phyloP scores from a whole-genome alignment of 305 asterid species.

The Plantago lanceolata region DNA sequence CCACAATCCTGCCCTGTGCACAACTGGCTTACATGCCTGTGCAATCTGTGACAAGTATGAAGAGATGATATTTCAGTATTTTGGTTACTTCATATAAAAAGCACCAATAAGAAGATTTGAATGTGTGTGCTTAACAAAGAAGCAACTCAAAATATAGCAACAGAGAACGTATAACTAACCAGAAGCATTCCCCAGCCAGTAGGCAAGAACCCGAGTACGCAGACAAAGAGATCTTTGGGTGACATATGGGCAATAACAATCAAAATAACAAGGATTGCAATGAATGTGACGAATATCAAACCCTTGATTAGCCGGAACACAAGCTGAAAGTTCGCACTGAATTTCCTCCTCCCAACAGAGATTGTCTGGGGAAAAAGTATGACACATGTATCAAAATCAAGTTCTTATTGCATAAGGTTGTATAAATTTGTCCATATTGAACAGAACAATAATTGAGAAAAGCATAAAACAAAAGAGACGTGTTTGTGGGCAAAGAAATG shows the following conservation, averaged over 20 bases:
- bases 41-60: slow-evolving; percentile 50
- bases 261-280: slow-evolving; percentile 58
- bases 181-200: slow-evolving; percentile 92
- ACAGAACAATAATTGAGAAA: not conserved
- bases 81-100: not conserved
- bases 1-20: slow-evolving; percentile 68
- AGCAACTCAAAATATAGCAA: not conserved
- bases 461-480: not conserved
- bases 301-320: slow-evolving; percentile 84
- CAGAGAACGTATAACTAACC: slow-evolving; percentile 42
- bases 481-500: not conserved
- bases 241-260: slow-evolving; percentile 66
- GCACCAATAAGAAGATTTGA: not conserved
- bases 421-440: not conserved
- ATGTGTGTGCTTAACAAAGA: not conserved
- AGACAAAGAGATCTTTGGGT: slow-evolving; percentile 59
- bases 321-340: slow-evolving; percentile 76
- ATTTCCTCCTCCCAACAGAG: slow-evolving; percentile 78
- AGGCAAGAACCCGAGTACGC: slow-evolving; percentile 86
- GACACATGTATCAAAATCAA: not conserved
- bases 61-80: not conserved
- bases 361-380: slow-evolving; percentile 44
- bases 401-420: not conserved
- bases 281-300: slow-evolving; percentile 63
- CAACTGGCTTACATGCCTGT: slow-evolving; percentile 77